phyloP scores from a whole-genome alignment of 2,329 filamentous ascomycete species.

The Diaporthe citrichinensis region DNA sequence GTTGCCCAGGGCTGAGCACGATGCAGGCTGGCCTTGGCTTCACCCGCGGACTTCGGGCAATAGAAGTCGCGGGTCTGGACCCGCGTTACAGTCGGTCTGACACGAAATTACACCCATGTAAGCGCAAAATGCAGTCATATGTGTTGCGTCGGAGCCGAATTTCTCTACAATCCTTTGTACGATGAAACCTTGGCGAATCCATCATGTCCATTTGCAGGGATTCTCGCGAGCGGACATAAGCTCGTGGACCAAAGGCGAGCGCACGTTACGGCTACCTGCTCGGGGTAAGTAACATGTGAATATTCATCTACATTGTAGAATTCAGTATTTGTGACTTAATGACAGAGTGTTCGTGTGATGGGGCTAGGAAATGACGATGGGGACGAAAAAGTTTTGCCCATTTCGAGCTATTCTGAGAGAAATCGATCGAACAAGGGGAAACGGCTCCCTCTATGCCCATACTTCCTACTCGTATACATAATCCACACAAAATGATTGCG shows the following conservation, averaged over 20 bases:
- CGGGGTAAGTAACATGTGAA: neutral
- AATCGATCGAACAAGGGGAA: no score
- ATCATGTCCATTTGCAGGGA: neutral
- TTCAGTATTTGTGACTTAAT: neutral
- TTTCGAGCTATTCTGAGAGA: neutral
- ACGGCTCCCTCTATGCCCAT: neutral
- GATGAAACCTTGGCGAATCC: neutral
- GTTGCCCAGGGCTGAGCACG: neutral
- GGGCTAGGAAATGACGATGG: neutral
- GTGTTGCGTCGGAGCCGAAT: neutral
- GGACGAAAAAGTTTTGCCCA: neutral
- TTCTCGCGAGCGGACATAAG: neutral
- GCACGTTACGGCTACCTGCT: neutral
- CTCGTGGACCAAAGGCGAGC: neutral
- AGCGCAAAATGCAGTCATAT: neutral
- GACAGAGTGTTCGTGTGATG: neutral
- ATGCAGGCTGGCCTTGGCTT: neutral
- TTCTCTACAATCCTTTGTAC: neutral
- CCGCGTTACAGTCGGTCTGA: neutral
- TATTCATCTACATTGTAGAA: neutral
- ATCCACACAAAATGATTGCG: neutral
- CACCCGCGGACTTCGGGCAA: conserved; percentile 7
- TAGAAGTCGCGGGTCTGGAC: neutral
- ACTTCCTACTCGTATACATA: accelerated
- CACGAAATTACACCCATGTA: neutral